Evolutionary conservation across 495 filamentous ascomycete genomes (phyloP).

Genomic region (Diplogelasinospora grovesii): DNA sequence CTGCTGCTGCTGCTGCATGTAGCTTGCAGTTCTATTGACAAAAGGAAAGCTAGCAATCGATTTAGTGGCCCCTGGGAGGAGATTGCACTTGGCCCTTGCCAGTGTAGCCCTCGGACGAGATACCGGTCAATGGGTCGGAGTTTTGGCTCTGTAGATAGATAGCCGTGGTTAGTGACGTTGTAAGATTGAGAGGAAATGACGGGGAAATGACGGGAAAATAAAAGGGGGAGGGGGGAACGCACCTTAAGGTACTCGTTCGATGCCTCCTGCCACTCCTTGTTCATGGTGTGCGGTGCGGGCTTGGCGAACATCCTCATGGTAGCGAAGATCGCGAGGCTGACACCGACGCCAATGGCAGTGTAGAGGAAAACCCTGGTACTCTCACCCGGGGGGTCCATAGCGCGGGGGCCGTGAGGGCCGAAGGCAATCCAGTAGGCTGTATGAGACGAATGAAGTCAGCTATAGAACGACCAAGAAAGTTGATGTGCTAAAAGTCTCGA

Average conservation of each 20-base stretch:
- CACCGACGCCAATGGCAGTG: constrained; percentile 53
- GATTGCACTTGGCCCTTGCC: constrained; percentile 83
- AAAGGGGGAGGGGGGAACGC: constrained; percentile 12
- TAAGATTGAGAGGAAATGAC: neutral
- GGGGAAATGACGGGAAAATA: neutral
- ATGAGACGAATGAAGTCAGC: constrained; percentile 7
- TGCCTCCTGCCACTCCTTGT: constrained; percentile 88
- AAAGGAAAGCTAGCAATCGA: constrained; percentile 22
- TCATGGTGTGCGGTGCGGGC: constrained; percentile 77
- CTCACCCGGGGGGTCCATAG: constrained; percentile 75
- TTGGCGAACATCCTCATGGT: constrained; percentile 57
- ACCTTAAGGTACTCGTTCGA: constrained; percentile 89
- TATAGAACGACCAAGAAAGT: too few species aligned
- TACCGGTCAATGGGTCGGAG: constrained; percentile 82
- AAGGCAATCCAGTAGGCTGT: constrained; percentile 98
- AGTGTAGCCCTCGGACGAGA: constrained; percentile 71
- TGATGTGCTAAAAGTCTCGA: too few species aligned
- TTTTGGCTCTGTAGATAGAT: constrained; percentile 57
- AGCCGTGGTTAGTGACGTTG: constrained; percentile 13
- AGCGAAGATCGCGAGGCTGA: constrained; percentile 60
- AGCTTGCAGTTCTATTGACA: constrained; percentile 30
- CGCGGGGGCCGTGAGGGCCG: constrained; percentile 87
- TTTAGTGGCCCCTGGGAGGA: constrained; percentile 34
- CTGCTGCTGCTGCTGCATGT: too few species aligned
- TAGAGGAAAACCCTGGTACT: constrained; percentile 64